Base-by-base conservation (phyloP, 352 stramenopile genomes). In the Globisporangium cylindrosporum region DNA sequence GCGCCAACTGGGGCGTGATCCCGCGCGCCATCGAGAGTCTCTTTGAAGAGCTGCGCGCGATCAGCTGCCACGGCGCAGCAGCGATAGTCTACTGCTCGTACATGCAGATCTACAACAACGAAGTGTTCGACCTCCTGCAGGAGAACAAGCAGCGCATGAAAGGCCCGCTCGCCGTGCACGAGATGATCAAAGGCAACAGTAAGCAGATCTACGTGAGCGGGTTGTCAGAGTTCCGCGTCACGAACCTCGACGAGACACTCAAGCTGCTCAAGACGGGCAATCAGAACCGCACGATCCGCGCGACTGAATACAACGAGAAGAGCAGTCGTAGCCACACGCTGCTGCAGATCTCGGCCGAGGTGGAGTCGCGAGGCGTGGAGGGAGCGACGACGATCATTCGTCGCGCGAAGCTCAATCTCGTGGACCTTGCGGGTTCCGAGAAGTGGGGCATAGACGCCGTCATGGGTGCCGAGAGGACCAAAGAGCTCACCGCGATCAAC, bases 401-500 rank as follows among this genome's bases (percentile, higher is more conserved):
- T 1, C 79, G 84, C 22, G 84, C 86, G 5, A 92, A 92, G 65
- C 88, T 98, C 54, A 98, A 97, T 59, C 80, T 98, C 1, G 92
- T 98, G 2, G 93, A 98, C 62, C 74, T 98, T 10, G 92, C 93
- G 3, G 93, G 93, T 7, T 97, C 90, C 1, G 93, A 98, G 68
- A 98, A 94, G 71, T 98, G 93, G 93, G 88, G 88, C 15, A 84
- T 77, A 0, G 83, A 87, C 43, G 71, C 88, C 36, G 66, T 78
- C n/a, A 90, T 97, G 77, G 79, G 75, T 1, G 70, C 76, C 0
- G 84, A 88, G 27, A 88, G 89, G 27, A 82, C 89, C 60, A 91
- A 86, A 27, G 93, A 98, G 68, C 78, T 98, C 64, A 97, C 84
- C 29, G 95, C 88, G 60, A 98, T 98, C 64, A 98, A 98, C 70